Evolutionary conservation across 1,284 basidiomycete genomes (phyloP).

Genomic region (Ceratobasidium sp.): DNA sequence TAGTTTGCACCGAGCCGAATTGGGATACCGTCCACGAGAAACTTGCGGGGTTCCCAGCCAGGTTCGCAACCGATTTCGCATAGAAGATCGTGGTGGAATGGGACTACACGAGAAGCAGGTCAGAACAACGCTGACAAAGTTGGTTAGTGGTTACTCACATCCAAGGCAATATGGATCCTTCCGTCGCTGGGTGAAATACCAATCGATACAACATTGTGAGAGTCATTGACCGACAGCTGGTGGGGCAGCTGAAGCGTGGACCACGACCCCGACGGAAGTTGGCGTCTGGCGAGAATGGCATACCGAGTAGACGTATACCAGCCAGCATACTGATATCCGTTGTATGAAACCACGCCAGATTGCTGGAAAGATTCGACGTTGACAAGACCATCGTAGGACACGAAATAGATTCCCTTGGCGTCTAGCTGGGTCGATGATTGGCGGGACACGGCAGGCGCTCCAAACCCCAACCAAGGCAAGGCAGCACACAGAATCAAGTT

Average conservation of each 20-base stretch:
- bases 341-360: conserved; percentile 37
- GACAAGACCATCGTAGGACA: conserved; percentile 42
- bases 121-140: background rate
- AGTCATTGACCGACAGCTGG: conserved; percentile 39
- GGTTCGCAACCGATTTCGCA: conserved; percentile 35
- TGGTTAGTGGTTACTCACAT: conserved; percentile 13
- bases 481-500: background rate
- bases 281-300: conserved; percentile 40
- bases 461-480: conserved; percentile 3
- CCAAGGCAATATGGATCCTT: conserved; percentile 42
- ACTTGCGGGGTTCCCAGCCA: conserved; percentile 31
- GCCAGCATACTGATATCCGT: conserved; percentile 43
- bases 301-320: conserved; percentile 40
- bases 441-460: conserved; percentile 20
- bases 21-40: conserved; percentile 39
- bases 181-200: conserved; percentile 42
- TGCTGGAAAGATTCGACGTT: conserved; percentile 40
- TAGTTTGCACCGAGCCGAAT: conserved; percentile 36
- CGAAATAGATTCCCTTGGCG: conserved; percentile 38
- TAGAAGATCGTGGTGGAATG: conserved; percentile 39
- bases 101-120: background rate
- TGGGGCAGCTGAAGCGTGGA: conserved; percentile 39
- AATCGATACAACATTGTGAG: conserved; percentile 42
- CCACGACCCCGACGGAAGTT: conserved; percentile 38
- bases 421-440: conserved; percentile 37